Percentiles rank a stretch among this genome's conserved stretches.
These are phyloP conservation scores for Lodderomyces elongisporus DNA, from an alignment of 1,139 yeast species.

Conservation along the genomic window DNA sequence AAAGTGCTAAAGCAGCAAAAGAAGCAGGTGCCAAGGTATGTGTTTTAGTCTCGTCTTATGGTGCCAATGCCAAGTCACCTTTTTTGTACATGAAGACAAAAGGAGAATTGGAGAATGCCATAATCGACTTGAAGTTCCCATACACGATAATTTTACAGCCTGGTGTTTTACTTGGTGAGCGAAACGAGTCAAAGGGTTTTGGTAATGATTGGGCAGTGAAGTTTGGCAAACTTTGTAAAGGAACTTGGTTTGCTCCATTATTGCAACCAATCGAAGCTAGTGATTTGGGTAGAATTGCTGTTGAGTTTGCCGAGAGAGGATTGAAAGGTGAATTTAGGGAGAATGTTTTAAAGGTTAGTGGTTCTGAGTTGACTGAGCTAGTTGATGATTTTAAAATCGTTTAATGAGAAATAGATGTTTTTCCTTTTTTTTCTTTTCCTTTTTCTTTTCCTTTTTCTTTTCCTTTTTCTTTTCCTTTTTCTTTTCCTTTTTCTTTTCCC, in stretches of 20 bases:
- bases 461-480: no score
- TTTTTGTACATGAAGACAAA: constrained; percentile 56
- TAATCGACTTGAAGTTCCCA: constrained; percentile 55
- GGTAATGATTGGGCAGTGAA: constrained; percentile 21
- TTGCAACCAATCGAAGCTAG: constrained; percentile 41
- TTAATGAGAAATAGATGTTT: not conserved
- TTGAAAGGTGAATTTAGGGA: constrained; percentile 10
- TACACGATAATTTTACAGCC: constrained; percentile 67
- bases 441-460: no score
- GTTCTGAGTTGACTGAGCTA: constrained; percentile 10
- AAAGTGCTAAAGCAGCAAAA: constrained; percentile 66
- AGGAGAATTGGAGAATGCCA: constrained; percentile 60
- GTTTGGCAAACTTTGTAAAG: constrained; percentile 30
- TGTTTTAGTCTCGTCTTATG: constrained; percentile 57
- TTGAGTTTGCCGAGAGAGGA: constrained; percentile 21
- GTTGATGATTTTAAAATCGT: constrained; percentile 6
- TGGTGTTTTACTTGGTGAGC: constrained; percentile 59
- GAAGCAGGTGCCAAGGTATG: constrained; percentile 59
- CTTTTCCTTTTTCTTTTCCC: no score
- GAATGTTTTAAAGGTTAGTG: constrained; percentile 12
- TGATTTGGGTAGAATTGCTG: constrained; percentile 47
- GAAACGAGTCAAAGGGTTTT: constrained; percentile 41
- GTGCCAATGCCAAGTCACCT: constrained; percentile 51
- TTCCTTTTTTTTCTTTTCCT: not conserved
- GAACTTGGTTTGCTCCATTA: constrained; percentile 27